phyloP scores from a whole-genome alignment of 805 yeast genomes.

The Sugiyamaella smithiae region DNA sequence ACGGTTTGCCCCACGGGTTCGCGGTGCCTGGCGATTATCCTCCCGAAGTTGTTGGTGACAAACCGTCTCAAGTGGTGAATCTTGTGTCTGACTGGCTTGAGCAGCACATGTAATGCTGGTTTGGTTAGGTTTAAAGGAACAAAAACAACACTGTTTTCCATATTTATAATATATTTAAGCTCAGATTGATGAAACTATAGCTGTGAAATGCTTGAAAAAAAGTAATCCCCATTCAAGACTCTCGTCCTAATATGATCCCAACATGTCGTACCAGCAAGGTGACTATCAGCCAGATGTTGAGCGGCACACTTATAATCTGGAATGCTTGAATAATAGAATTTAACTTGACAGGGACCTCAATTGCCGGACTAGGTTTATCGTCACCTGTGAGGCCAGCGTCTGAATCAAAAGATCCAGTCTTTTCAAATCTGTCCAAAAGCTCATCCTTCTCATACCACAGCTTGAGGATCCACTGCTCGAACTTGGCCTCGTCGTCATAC shows the following conservation, averaged over 20 bases:
- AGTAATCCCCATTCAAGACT: too few relatives aligned
- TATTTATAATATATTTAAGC: too few relatives aligned
- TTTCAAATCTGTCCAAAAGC: constrained; percentile 59
- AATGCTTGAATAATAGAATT: constrained; percentile 29
- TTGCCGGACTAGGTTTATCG: constrained; percentile 14
- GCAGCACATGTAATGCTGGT: background rate
- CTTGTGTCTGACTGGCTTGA: constrained; percentile 11
- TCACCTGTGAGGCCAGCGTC: background rate
- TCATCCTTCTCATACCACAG: constrained; percentile 79
- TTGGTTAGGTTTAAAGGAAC: background rate
- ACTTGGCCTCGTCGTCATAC: constrained; percentile 47
- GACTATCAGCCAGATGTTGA: constrained; percentile 25
- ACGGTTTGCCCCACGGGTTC: constrained; percentile 43
- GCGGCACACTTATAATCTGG: constrained; percentile 36
- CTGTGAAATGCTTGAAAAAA: too few relatives aligned
- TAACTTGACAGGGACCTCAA: constrained; percentile 25
- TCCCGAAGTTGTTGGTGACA: constrained; percentile 32
- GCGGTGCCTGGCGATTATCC: constrained; percentile 42
- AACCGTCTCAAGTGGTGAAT: constrained; percentile 29
- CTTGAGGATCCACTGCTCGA: constrained; percentile 71
- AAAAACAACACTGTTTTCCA: background rate
- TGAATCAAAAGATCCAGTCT: constrained; percentile 44
- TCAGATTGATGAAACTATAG: too few relatives aligned
- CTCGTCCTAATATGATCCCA: background rate
- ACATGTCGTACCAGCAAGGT: constrained; percentile 18